Base-by-base conservation (phyloP, 495 filamentous ascomycete genomes). In the Antarctomyces pellizariae region DNA sequence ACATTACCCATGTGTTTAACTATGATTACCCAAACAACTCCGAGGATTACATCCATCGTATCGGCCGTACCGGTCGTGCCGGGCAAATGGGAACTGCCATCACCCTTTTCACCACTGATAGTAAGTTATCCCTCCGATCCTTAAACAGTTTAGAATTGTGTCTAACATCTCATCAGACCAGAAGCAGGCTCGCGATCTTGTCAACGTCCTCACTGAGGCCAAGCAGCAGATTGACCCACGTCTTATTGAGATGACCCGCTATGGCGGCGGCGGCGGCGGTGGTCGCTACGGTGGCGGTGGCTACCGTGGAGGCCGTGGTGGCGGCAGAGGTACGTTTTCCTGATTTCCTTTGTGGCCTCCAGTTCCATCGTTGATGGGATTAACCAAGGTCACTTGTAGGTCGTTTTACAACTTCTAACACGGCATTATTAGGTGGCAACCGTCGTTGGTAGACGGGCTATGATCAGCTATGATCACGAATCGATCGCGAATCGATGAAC, bases 11-110 rank as follows among this genome's bases (percentile, higher is more conserved):
- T 59, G 86, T 97, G 58, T 64, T 97, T 57, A 97, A 97, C 72
- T 95, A 93, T 75, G 86, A 97, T 54, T 92, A 92, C 51, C 86
- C 86, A 48, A 93, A 95, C 64, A 97, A 97, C 62, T 95, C 86
- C 53, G 86, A 97, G 57, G 84, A 93, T 52, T 97, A 97, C 44
- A 84, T 97, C 51, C 86, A 97, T 54, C 77, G 86, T 55, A 97
- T 97, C 59, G 86, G 75, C 50, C 69, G 80, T 66, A 95, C 84
- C 52, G 84, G 79, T 49, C 78, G 84, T 67, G 86, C 84, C 37
- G 86, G 86, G 51, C 68, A 71, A 35, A 82, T 74, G 35, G 84
- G 84, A 48, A 77, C 77, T 39, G 84, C 84, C 36, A 89, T 93
- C 45, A 93, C 84, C 26, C 64, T 93, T 42, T 93, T 97, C 57